Conservation (phyloP, 1,284 basidiomycete genomes). For the Cryptococcus amylolentus region DNA sequence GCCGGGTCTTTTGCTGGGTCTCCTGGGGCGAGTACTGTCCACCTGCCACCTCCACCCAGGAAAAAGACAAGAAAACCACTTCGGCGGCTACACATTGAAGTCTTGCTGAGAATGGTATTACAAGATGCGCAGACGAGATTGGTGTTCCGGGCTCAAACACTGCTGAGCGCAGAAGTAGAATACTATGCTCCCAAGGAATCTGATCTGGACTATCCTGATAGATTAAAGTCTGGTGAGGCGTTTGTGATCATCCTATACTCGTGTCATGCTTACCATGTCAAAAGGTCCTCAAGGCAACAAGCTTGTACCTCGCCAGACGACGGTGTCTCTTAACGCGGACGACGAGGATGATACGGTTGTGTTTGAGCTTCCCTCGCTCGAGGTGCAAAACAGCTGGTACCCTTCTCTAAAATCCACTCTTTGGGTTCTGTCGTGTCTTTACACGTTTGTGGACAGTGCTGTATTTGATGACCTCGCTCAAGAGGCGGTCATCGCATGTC, state of each 20-base stretch:
- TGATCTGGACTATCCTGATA: slow-evolving; percentile 80
- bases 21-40: not conserved
- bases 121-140: slow-evolving; percentile 90
- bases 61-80: slow-evolving; percentile 42
- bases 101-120: slow-evolving; percentile 77
- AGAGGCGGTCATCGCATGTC: slow-evolving; percentile 78
- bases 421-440: slow-evolving; percentile 81
- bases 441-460: slow-evolving; percentile 81
- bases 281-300: slow-evolving; percentile 11
- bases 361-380: slow-evolving; percentile 66
- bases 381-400: slow-evolving; percentile 80
- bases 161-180: slow-evolving; percentile 80
- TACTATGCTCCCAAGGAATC: slow-evolving; percentile 67
- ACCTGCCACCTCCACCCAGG: not conserved
- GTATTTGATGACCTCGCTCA: slow-evolving; percentile 93
- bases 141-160: slow-evolving; percentile 87
- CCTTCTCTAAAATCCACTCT: slow-evolving; percentile 78
- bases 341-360: slow-evolving; percentile 54
- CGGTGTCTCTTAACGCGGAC: slow-evolving; percentile 37
- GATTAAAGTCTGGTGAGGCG: slow-evolving; percentile 40
- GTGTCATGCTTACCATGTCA: not conserved
- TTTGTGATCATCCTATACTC: not conserved
- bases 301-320: slow-evolving; percentile 14
- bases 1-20: slow-evolving; percentile 3
- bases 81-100: slow-evolving; percentile 62